Conservation (phyloP, 805 yeast genomes). For the Isabelozyma rhagii region DNA sequence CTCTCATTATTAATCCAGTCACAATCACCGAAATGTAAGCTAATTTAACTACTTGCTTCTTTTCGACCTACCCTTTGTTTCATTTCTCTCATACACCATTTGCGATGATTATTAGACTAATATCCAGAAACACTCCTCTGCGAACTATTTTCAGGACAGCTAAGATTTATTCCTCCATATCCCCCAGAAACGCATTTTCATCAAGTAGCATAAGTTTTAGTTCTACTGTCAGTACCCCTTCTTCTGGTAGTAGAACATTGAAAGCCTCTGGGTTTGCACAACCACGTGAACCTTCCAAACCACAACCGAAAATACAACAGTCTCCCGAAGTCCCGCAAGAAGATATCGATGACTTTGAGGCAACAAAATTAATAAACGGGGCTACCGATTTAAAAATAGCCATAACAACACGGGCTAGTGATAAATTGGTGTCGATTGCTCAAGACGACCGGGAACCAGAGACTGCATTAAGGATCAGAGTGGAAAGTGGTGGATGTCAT, state of each 20-base stretch:
- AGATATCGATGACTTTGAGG: slow-evolving; percentile 26
- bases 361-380: slow-evolving; percentile 34
- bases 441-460: slow-evolving; percentile 53
- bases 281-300: slow-evolving; percentile 15
- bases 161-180: not conserved
- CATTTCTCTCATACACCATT: not conserved
- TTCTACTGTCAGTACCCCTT: not conserved
- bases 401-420: slow-evolving; percentile 45
- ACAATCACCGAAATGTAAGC: not conserved
- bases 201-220: slow-evolving; percentile 1
- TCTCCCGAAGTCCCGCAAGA: slow-evolving; percentile 13
- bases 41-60: not conserved
- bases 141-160: not conserved
- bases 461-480: slow-evolving; percentile 67
- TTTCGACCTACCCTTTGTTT: not conserved
- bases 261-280: slow-evolving; percentile 27
- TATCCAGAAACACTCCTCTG: not conserved
- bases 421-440: slow-evolving; percentile 52
- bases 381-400: slow-evolving; percentile 39
- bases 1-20: not conserved
- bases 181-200: not conserved
- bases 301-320: slow-evolving; percentile 6
- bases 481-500: slow-evolving; percentile 97
- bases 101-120: not conserved
- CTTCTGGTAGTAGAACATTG: slow-evolving; percentile 14